These are phyloP conservation scores for Solanum appendiculatum DNA, from an alignment of 257 asterid species.

Conservation along the genomic window DNA sequence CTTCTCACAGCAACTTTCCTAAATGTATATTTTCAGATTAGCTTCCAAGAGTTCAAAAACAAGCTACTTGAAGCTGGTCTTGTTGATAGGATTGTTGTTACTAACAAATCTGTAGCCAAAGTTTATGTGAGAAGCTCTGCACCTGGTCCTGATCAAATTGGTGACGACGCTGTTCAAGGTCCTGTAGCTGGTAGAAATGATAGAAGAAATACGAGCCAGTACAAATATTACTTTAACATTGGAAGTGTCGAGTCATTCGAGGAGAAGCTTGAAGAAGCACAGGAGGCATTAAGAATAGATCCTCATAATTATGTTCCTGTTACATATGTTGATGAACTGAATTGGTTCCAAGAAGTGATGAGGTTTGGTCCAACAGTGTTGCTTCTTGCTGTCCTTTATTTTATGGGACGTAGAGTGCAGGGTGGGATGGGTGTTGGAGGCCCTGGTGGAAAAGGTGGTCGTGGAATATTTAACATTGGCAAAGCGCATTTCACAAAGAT, in stretches of 20 bases:
- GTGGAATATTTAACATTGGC: constrained; percentile 67
- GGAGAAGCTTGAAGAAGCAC: constrained; percentile 82
- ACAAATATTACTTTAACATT: constrained; percentile 40
- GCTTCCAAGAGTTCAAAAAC: constrained; percentile 81
- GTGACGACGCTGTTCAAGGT: constrained; percentile 18
- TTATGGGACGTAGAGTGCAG: constrained; percentile 37
- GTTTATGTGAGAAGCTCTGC: constrained; percentile 45
- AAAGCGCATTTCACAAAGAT: constrained; percentile 64
- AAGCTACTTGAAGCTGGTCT: constrained; percentile 79
- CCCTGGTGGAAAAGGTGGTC: constrained; percentile 58
- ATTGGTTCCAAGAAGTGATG: constrained; percentile 37
- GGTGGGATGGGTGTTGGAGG: constrained; percentile 61
- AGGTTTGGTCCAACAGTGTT: constrained; percentile 29
- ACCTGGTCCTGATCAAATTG: constrained; percentile 16
- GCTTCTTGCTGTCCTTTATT: constrained; percentile 27
- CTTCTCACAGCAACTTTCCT: neutral
- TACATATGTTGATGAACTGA: constrained; percentile 36
- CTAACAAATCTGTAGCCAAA: constrained; percentile 54
- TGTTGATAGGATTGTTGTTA: constrained; percentile 57
- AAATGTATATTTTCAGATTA: constrained; percentile 43
- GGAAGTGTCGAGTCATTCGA: constrained; percentile 74
- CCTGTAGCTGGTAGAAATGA: constrained; percentile 17
- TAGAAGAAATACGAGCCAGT: constrained; percentile 12
- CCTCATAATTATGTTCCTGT: constrained; percentile 70
- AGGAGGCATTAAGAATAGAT: constrained; percentile 61